Evolutionary conservation across 2,329 filamentous ascomycete species (phyloP).

Genomic region (Fusarium sp.): DNA sequence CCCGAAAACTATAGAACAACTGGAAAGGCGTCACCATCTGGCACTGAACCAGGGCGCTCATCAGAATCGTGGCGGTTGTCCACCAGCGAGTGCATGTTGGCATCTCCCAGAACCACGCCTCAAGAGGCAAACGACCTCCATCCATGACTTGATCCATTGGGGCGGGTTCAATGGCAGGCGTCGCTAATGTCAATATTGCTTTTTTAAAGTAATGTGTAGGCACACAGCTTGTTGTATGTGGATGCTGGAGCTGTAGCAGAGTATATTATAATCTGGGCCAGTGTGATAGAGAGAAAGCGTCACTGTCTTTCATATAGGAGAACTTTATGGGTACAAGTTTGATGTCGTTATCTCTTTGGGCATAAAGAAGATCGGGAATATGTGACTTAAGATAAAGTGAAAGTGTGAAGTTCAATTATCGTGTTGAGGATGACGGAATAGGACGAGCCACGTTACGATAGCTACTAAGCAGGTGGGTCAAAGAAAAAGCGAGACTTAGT

Average conservation of each 20-base stretch:
- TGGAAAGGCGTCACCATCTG: slow-evolving; percentile 93
- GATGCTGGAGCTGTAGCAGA: not conserved
- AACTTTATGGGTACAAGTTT: not conserved
- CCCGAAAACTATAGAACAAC: slow-evolving; percentile 94
- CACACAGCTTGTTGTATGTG: not conserved
- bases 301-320: not conserved
- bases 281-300: not conserved
- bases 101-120: slow-evolving; percentile 99
- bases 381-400: slow-evolving; percentile 1
- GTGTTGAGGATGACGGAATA: slow-evolving; percentile 32
- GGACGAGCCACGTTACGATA: slow-evolving; percentile 39
- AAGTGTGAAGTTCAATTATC: not conserved
- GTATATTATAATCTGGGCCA: not conserved
- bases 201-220: not conserved
- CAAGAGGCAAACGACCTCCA: slow-evolving; percentile 78
- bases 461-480: too few species aligned
- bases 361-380: not conserved
- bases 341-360: not conserved
- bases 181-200: not conserved
- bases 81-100: slow-evolving; percentile 95
- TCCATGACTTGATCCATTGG: slow-evolving; percentile 70
- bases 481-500: too few species aligned
- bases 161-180: not conserved
- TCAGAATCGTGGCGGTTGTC: slow-evolving; percentile 91
- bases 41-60: slow-evolving; percentile 91